Evolutionary conservation across 2,329 filamentous ascomycete genomes (phyloP), one percentile per base, ranked within the genome.

Genomic region (Aspergillus fischeri): DNA sequence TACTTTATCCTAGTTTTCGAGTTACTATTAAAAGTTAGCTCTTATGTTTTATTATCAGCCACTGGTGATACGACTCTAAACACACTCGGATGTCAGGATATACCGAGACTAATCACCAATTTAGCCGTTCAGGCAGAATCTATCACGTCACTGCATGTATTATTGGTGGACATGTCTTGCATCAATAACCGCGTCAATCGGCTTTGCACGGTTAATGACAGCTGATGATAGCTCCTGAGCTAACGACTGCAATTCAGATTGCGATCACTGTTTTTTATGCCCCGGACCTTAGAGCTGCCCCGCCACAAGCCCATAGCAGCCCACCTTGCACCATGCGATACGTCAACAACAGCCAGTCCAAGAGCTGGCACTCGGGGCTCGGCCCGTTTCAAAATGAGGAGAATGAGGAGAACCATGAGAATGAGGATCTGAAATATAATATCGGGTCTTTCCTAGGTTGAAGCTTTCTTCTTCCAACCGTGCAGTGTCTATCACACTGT

Each of bases 121-220:
- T 57, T 57, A 57, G 4, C 56, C 56, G 28, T 55, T 52, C 42
- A 54, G 52, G 56, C 56, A 48, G 29, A 55, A 58, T 54, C 14
- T 14, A 7, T 38, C 14, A 7, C 32, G 10, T 14, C 17, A 4
- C 21, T 45, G 20, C 42, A 10, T 6, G 7, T 14, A 10, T 45
- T 8, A 45, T 45, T 45, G 42, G 42, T 45, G 42, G 42, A 45
- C 42, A 24, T 45, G 42, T 20, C 21, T 7, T 24, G 5, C n/a
- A 20, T 14, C 42, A 9, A 45, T 24, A 20, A 11, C 8, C 20
- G 42, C 42, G 9, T 45, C 42, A 45, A 45, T 45, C 42, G 42
- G n/a, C 42, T 45, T 45, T 45, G 42, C 42, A 11, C 42, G 21
- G 42, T 24, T 24, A 10, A 45, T 45, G 32, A 17, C 32, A 38